Evolutionary conservation across 257 asterid genomes (phyloP), one percentile per base, ranked within the genome.

Genomic region (Solanum neorickii): DNA sequence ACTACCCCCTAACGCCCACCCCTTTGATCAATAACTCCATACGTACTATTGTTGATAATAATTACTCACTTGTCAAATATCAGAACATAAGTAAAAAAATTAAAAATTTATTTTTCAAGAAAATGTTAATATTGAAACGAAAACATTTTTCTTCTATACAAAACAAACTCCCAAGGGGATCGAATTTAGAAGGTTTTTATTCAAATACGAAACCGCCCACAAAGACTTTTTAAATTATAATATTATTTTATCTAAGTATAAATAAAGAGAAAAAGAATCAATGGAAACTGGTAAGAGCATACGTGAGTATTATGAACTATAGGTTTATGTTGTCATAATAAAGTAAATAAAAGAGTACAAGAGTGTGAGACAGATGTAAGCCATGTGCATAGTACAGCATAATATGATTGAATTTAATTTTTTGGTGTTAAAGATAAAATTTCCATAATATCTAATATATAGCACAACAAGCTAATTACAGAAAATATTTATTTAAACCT

Each of bases 181-280:
- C 6, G 76, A 69, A 14, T 23, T 41, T 23, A 14, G 21, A 76
- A 42, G 83, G 42, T 20, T 78, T 15, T 49, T 47, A 76, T 49
- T 49, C 85, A 49, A 82, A 31, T 49, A 82, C 85, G 69, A 82
- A 69, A 82, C 69, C 85, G 85, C 85, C 85, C 85, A 29, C 85
- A 82, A 52, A 82, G 85, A 82, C 78, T 72, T 70, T 70, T 70
- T 4, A 15, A 33, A 72, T 72, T 35, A 33, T 72, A 56, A 11
- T 33, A 56, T 56, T 72, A 9, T 47, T 15, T 47, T 46, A 16
- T 49, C 7, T 3, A 49, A 82, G 4, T 82, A 46, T 82, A 49
- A 82, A 31, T 12, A 29, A 39, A 82, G 29, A 60, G 27, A n/a
- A 82, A 80, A 20, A 82, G 29, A 82, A 82, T 31, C 46, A 31